phyloP scores from a whole-genome alignment of 345 rosid genomes.

The Angophora floribunda region DNA sequence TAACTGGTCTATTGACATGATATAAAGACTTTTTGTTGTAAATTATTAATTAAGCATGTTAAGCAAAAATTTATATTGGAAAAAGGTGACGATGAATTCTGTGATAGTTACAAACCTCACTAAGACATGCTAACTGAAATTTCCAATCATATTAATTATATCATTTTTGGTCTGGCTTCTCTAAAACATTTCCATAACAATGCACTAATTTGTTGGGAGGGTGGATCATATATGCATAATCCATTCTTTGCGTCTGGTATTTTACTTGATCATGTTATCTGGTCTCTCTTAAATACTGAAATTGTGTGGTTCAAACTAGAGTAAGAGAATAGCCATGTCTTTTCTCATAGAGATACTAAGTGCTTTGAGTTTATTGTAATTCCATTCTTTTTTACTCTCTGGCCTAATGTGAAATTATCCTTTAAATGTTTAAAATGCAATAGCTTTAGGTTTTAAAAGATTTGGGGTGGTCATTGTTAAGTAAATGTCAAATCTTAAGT shows the following conservation, averaged over 20 bases:
- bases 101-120: not conserved
- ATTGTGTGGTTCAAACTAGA: not conserved
- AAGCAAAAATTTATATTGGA: not conserved
- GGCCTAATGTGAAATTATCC: not conserved
- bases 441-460: not conserved
- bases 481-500: not conserved
- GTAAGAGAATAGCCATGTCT: not conserved
- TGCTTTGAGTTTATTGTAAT: not conserved
- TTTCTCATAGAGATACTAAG: not conserved
- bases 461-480: not conserved
- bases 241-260: not conserved
- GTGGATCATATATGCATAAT: not conserved
- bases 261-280: not conserved
- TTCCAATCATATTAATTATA: not conserved
- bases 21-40: not conserved
- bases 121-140: not conserved
- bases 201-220: not conserved
- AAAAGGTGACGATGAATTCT: not conserved
- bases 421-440: not conserved
- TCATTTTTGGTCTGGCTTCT: not conserved
- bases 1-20: not conserved
- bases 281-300: not conserved
- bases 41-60: not conserved
- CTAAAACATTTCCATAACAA: not conserved
- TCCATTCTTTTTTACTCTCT: not conserved